Evolutionary conservation across 805 yeast species (phyloP).

Genomic region (Starmerella gropengiesseri): DNA sequence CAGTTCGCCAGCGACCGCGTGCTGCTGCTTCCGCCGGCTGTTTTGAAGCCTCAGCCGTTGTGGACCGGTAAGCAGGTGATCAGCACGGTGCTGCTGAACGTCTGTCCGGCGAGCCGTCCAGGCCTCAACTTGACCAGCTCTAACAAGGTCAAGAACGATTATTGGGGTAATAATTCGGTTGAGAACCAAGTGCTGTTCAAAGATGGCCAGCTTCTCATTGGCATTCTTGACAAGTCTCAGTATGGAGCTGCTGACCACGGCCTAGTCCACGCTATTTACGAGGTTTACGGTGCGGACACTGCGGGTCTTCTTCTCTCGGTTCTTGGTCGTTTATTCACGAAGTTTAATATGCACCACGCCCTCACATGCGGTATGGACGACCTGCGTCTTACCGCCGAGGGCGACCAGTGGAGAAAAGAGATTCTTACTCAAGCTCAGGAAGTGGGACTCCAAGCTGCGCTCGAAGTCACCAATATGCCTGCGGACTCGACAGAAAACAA

Average conservation of each 20-base stretch:
- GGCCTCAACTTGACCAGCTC: conserved; percentile 77
- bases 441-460: conserved; percentile 83
- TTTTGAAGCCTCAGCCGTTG: conserved; percentile 72
- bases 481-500: conserved; percentile 40
- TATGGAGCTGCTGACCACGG: conserved; percentile 98
- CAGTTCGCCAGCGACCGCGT: conserved; percentile 55
- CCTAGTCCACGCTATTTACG: conserved; percentile 90
- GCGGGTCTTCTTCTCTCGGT: conserved; percentile 87
- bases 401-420: conserved; percentile 79
- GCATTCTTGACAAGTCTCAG: conserved; percentile 94
- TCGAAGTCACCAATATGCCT: conserved; percentile 82
- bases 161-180: conserved; percentile 77
- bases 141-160: conserved; percentile 86
- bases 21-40: conserved; percentile 78
- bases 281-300: conserved; percentile 80
- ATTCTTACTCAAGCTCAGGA: conserved; percentile 67
- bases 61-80: conserved; percentile 99
- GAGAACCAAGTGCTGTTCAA: conserved; percentile 81
- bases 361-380: conserved; percentile 99
- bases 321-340: conserved; percentile 90
- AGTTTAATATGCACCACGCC: conserved; percentile 82
- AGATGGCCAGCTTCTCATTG: conserved; percentile 79
- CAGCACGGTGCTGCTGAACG: conserved; percentile 78
- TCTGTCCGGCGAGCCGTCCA: conserved; percentile 77
- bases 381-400: conserved; percentile 79